A percentile compares a stretch with the other conserved stretches of the same genome.
Conservation (phyloP, 768 basidiomycete species). For the Termitomyces sp. region DNA sequence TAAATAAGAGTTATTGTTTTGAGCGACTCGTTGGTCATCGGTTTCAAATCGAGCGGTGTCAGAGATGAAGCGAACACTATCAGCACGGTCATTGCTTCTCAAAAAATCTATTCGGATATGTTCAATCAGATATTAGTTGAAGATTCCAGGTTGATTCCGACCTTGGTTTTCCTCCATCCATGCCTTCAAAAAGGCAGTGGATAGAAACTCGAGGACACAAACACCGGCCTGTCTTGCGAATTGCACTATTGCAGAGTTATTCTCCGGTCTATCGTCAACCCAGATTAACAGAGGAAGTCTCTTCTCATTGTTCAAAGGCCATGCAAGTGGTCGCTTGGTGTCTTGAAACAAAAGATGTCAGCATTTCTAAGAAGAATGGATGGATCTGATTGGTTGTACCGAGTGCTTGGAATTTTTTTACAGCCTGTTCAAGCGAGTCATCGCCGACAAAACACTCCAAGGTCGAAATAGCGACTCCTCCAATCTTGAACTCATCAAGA, state of each 20-base stretch:
- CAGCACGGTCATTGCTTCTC: slow-evolving; percentile 13
- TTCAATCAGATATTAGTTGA: not conserved
- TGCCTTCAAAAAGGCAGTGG: slow-evolving; percentile 21
- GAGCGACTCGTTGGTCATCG: not conserved
- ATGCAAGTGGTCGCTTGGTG: not conserved
- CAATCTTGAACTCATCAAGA: slow-evolving; percentile 24
- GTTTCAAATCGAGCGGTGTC: slow-evolving; percentile 20
- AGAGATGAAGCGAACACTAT: slow-evolving; percentile 21
- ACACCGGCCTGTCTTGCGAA: slow-evolving; percentile 19
- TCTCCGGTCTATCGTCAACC: slow-evolving; percentile 22
- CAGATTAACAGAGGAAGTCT: slow-evolving; percentile 23
- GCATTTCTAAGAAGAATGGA: not conserved
- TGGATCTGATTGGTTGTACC: slow-evolving; percentile 1
- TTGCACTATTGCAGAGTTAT: slow-evolving; percentile 15
- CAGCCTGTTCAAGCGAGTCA: slow-evolving; percentile 17
- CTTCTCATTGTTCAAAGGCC: not conserved
- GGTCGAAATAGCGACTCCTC: slow-evolving; percentile 18
- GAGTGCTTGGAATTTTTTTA: slow-evolving; percentile 18
- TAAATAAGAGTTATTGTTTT: slow-evolving; percentile 6
- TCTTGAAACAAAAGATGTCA: not conserved
- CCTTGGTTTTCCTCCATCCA: slow-evolving; percentile 26
- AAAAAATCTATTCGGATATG: slow-evolving; percentile 15
- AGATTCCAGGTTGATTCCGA: slow-evolving; percentile 3
- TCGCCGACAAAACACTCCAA: slow-evolving; percentile 23
- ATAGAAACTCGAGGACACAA: slow-evolving; percentile 20